Percentiles rank a stretch among this genome's conserved stretches.
Evolutionary conservation across 495 filamentous ascomycete genomes (phyloP).

Genomic region (Aspergillus biplanus): DNA sequence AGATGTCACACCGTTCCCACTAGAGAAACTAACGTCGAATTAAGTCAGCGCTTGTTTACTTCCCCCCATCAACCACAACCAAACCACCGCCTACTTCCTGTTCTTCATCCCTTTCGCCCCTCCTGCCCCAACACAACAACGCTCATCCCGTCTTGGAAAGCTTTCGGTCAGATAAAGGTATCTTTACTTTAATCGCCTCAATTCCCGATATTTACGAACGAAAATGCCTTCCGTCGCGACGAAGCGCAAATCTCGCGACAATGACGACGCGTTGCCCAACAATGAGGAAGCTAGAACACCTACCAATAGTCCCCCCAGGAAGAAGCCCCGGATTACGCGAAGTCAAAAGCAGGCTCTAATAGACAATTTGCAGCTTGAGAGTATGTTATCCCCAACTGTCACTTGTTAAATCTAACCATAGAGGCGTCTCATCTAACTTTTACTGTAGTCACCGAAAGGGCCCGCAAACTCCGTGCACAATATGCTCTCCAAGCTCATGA

Average conservation of each 20-base stretch:
- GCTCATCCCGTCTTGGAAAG: not conserved
- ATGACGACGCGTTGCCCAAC: slow-evolving; percentile 33
- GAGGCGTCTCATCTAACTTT: slow-evolving; percentile 13
- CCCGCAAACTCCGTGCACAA: slow-evolving; percentile 86
- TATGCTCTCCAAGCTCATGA: slow-evolving; percentile 86
- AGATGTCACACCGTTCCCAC: slow-evolving; percentile 27
- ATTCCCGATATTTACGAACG: slow-evolving; percentile 6
- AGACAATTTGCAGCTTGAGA: slow-evolving; percentile 90
- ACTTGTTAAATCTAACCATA: slow-evolving; percentile 3
- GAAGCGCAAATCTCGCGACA: slow-evolving; percentile 64
- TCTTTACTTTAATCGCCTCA: not conserved
- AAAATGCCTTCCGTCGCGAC: slow-evolving; percentile 58
- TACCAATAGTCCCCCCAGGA: slow-evolving; percentile 62
- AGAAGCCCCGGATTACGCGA: slow-evolving; percentile 67
- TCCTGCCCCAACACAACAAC: slow-evolving; percentile 8
- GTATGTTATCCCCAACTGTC: slow-evolving; percentile 52
- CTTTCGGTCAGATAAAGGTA: not conserved
- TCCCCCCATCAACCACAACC: slow-evolving; percentile 17
- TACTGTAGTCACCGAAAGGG: slow-evolving; percentile 80
- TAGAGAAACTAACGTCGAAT: slow-evolving; percentile 25
- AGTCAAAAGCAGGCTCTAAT: slow-evolving; percentile 86
- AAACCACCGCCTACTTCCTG: slow-evolving; percentile 26
- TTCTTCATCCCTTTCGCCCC: slow-evolving; percentile 21
- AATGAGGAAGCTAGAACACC: slow-evolving; percentile 44
- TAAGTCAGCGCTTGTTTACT: slow-evolving; percentile 39